phyloP scores from a whole-genome alignment of 1,284 basidiomycete genomes.

The Hortiboletus rubellus region DNA sequence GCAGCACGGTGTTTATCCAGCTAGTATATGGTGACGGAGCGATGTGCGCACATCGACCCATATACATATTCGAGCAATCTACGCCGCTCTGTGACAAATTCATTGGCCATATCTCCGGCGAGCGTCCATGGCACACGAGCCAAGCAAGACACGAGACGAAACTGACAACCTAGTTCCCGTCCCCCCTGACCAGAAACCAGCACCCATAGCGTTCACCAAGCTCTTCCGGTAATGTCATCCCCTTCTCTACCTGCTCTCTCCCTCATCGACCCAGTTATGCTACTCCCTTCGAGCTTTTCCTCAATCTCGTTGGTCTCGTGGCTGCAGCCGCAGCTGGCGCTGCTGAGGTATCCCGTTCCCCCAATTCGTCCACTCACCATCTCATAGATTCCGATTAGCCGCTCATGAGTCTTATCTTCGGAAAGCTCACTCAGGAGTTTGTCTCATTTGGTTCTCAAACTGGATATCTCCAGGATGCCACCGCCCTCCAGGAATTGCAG shows the following conservation, averaged over 20 bases:
- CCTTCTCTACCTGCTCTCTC: too few relatives aligned
- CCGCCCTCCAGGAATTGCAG: constrained; percentile 34
- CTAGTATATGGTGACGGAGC: too few relatives aligned
- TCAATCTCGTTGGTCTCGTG: constrained; percentile 67
- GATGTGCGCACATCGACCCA: too few relatives aligned
- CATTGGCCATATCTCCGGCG: too few relatives aligned
- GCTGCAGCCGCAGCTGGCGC: constrained; percentile 73
- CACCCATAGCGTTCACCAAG: constrained; percentile 17
- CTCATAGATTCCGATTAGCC: constrained; percentile 46
- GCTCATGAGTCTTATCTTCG: constrained; percentile 81
- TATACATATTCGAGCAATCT: too few relatives aligned
- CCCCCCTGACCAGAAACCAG: neutral
- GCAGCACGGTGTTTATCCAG: too few relatives aligned
- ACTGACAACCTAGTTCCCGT: constrained; percentile 39
- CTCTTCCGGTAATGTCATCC: constrained; percentile 23
- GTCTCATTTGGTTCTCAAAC: constrained; percentile 51
- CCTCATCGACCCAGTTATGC: constrained; percentile 23
- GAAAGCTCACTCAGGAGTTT: constrained; percentile 76
- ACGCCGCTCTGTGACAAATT: too few relatives aligned
- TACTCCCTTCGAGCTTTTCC: constrained; percentile 60
- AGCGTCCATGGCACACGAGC: neutral
- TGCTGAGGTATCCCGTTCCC: constrained; percentile 54
- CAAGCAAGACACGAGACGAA: neutral
- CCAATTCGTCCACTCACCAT: neutral
- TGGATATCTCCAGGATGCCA: constrained; percentile 21